A percentile compares a stretch with the other conserved stretches of the same genome.
phyloP scores from a whole-genome alignment of 495 filamentous ascomycete genomes.

The Penicillium herquei region DNA sequence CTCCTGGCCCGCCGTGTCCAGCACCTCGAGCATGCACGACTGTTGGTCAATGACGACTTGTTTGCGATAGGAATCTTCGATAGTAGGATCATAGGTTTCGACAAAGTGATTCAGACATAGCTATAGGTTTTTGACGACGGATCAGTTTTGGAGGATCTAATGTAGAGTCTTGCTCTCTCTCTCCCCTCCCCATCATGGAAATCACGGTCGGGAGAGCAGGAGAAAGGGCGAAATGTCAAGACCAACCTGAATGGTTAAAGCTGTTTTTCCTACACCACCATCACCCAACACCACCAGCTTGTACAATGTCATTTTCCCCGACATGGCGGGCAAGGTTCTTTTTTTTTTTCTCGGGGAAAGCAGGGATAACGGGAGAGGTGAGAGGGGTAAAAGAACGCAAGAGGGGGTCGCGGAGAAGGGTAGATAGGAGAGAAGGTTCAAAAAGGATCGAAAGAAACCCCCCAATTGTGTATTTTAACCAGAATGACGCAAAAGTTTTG shows the following conservation, averaged over 20 bases:
- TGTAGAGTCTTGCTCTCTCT: neutral
- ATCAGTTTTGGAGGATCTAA: neutral
- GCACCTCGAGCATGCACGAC: slow-evolving; percentile 96
- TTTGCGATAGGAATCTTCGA: slow-evolving; percentile 96
- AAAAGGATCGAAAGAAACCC: slow-evolving; percentile 2
- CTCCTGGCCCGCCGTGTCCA: slow-evolving; percentile 98
- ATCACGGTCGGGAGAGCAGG: neutral
- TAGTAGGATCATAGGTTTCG: slow-evolving; percentile 93
- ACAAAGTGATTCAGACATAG: slow-evolving; percentile 77
- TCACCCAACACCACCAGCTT: slow-evolving; percentile 97
- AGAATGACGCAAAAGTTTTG: slow-evolving; percentile 10
- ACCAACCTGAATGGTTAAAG: slow-evolving; percentile 92
- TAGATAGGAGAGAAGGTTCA: slow-evolving; percentile 6
- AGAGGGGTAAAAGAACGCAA: neutral
- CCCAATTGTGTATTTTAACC: slow-evolving; percentile 10
- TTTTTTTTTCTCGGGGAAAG: slow-evolving; percentile 1
- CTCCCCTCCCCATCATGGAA: neutral
- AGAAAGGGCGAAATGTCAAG: slow-evolving; percentile 1
- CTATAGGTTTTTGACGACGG: slow-evolving; percentile 32
- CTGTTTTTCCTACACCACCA: slow-evolving; percentile 94
- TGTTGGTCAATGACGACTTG: slow-evolving; percentile 97
- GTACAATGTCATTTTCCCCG: slow-evolving; percentile 92
- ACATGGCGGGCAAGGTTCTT: slow-evolving; percentile 46
- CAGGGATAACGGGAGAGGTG: slow-evolving; percentile 8
- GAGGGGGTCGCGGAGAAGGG: slow-evolving; percentile 1